Base-by-base conservation (phyloP, 371 early-diverging fungal species). In the Actinomortierella ambigua region DNA sequence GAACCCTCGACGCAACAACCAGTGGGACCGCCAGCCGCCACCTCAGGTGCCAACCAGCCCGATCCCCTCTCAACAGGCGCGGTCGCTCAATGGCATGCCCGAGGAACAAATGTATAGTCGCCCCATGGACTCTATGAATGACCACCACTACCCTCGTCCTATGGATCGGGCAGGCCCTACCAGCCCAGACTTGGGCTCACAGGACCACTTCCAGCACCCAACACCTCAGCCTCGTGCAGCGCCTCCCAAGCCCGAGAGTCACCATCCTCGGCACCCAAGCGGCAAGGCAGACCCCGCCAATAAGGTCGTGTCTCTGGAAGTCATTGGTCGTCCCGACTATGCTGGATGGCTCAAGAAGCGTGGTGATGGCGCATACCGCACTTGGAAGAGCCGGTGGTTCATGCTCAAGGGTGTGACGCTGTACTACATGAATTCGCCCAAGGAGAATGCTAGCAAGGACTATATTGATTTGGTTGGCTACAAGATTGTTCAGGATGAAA, bases 301-400 rank as follows among this genome's bases (percentile, higher is more conserved):
- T 34, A 71, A 78, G 55, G 58, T 71, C 11, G 78, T 76, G 0
- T 47, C 68, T 1, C 27, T 78, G 46, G 67, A 62, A 15, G 34
- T 60, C 47, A 69, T 77, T 50, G 77, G 80, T 40, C 67, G 78
- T 29, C 86, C 88, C 2, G 87, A 87, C 54, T 81, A 85, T 64
- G 83, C 86, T 59, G 88, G 88, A 4, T 88, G 84, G 82, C 77
- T 90, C 26, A 80, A 85, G 63, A 88, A 88, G 57, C 86, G 87
- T 62, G 82, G 87, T 0, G 86, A 84, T 44, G 82, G 81, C 28
- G 7, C 34, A 34, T 88, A 87, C 62, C 84, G 84, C 43, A 82
- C 81, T 11, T 90, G 88, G 88, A 88, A 88, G 63, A 82, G 79
- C 40, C 82, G 90, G 6, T 90, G 85, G 85, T 90, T 86, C 65